Evolutionary conservation across 441 rosid species (phyloP).

Genomic region (Populus hybrid): DNA sequence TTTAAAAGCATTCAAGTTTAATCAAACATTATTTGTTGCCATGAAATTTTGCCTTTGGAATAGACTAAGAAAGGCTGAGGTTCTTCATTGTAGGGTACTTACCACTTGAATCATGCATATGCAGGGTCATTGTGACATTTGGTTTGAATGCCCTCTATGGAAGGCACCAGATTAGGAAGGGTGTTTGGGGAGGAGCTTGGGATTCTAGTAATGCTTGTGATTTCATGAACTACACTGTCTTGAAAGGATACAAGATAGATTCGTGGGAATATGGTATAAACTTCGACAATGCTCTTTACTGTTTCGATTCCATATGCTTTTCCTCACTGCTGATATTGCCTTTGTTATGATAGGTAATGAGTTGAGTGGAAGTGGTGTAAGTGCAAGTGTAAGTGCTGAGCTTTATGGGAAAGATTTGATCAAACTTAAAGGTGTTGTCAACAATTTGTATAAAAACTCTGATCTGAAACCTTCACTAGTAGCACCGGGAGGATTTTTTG

Average conservation of each 20-base stretch:
- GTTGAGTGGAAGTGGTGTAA: constrained; percentile 76
- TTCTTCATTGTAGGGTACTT: constrained; percentile 8
- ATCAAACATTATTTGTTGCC: constrained; percentile 4
- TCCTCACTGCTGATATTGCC: constrained; percentile 14
- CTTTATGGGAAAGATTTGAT: constrained; percentile 78
- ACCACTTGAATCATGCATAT: constrained; percentile 21
- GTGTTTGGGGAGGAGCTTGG: constrained; percentile 85
- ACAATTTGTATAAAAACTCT: constrained; percentile 52
- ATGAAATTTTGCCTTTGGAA: not conserved
- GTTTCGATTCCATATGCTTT: constrained; percentile 13
- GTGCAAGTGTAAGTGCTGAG: constrained; percentile 70
- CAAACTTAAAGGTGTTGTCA: constrained; percentile 51
- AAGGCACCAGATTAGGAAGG: constrained; percentile 50
- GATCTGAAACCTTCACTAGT: constrained; percentile 53
- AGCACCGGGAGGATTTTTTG: constrained; percentile 96
- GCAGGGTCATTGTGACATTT: constrained; percentile 80
- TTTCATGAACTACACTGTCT: constrained; percentile 74
- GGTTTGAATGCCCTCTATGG: constrained; percentile 92
- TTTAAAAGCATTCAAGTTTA: not conserved
- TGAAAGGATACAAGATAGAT: constrained; percentile 75
- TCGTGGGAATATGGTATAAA: constrained; percentile 94
- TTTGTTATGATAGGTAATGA: constrained; percentile 66
- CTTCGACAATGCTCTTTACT: not conserved
- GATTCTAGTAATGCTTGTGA: constrained; percentile 69
- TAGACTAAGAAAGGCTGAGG: not conserved